Conservation (phyloP, 1,284 basidiomycete genomes). For the Sparassis latifolia region DNA sequence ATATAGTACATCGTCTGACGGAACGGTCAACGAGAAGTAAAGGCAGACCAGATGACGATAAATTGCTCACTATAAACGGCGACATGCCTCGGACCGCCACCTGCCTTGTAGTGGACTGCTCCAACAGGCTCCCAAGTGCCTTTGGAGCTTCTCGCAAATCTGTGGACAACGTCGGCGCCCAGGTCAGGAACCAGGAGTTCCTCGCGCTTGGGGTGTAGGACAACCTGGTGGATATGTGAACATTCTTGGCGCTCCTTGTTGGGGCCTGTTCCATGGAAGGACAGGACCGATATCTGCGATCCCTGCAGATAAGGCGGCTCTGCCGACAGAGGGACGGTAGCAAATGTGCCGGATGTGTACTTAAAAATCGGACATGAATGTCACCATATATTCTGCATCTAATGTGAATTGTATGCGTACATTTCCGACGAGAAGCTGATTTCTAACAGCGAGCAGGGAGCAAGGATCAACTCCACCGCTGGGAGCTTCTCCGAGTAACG, state of each 20-base stretch:
- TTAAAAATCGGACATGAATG: constrained; percentile 19
- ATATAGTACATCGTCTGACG: constrained; percentile 41
- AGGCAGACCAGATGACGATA: not conserved
- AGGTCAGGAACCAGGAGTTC: constrained; percentile 69
- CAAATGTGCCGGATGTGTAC: constrained; percentile 57
- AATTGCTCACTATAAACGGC: constrained; percentile 45
- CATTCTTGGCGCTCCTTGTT: constrained; percentile 52
- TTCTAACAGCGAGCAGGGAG: constrained; percentile 40
- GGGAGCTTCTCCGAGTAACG: constrained; percentile 36
- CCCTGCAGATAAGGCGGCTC: constrained; percentile 36
- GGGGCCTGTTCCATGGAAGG: constrained; percentile 46
- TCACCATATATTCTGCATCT: too few species aligned
- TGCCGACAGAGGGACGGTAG: constrained; percentile 42
- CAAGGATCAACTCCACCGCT: constrained; percentile 61
- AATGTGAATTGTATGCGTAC: constrained; percentile 35
- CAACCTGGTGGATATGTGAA: constrained; percentile 66
- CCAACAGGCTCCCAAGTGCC: constrained; percentile 42
- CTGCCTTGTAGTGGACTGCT: constrained; percentile 39
- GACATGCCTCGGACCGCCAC: constrained; percentile 65
- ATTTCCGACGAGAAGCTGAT: constrained; percentile 57
- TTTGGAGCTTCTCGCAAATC: constrained; percentile 35
- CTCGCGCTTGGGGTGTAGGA: constrained; percentile 33
- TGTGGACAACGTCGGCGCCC: constrained; percentile 59
- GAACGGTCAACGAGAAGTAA: not conserved
- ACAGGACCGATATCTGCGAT: constrained; percentile 9